Conservation (phyloP, 2,329 filamentous ascomycete genomes). For the Fusarium subglutinans region DNA sequence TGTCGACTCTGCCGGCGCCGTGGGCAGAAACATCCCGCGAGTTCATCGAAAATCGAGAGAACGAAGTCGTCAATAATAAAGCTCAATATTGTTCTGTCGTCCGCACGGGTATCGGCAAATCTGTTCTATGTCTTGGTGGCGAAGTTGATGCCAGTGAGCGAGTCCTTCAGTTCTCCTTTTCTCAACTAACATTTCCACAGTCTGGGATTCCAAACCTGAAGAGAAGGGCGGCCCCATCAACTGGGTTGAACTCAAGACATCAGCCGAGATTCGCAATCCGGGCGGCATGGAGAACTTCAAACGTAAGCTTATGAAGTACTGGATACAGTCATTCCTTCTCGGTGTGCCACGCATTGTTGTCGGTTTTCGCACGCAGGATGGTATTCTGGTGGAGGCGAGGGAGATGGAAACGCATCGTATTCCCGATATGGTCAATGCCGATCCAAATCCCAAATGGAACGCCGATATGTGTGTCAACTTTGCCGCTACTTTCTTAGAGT, state of each 20-base stretch:
- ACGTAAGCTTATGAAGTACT: slow-evolving; percentile 92
- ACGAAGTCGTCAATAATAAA: slow-evolving; percentile 82
- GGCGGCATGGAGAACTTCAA: slow-evolving; percentile 81
- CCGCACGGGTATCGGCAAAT: slow-evolving; percentile 82
- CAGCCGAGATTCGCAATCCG: slow-evolving; percentile 73
- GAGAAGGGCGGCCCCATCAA: slow-evolving; percentile 75
- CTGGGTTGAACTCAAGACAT: slow-evolving; percentile 96
- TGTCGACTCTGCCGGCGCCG: slow-evolving; percentile 77
- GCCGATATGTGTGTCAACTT: slow-evolving; percentile 96
- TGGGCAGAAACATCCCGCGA: slow-evolving; percentile 79
- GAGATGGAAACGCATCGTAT: slow-evolving; percentile 84
- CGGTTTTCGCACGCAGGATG: slow-evolving; percentile 80
- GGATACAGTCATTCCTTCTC: slow-evolving; percentile 95
- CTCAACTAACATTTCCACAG: slow-evolving; percentile 50
- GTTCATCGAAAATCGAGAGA: slow-evolving; percentile 79
- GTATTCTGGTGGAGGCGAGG: slow-evolving; percentile 76
- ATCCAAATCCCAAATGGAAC: slow-evolving; percentile 80
- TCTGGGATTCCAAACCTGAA: slow-evolving; percentile 84
- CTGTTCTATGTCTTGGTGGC: slow-evolving; percentile 81
- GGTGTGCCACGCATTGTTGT: slow-evolving; percentile 93
- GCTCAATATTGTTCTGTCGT: slow-evolving; percentile 97
- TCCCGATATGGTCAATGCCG: slow-evolving; percentile 76
- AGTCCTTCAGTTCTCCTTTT: background rate
- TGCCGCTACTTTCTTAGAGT: slow-evolving; percentile 78
- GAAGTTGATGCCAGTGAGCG: slow-evolving; percentile 87